Evolutionary conservation across 2,329 filamentous ascomycete genomes (phyloP).

Genomic region (Ophiocordyceps camponoti-floridani): DNA sequence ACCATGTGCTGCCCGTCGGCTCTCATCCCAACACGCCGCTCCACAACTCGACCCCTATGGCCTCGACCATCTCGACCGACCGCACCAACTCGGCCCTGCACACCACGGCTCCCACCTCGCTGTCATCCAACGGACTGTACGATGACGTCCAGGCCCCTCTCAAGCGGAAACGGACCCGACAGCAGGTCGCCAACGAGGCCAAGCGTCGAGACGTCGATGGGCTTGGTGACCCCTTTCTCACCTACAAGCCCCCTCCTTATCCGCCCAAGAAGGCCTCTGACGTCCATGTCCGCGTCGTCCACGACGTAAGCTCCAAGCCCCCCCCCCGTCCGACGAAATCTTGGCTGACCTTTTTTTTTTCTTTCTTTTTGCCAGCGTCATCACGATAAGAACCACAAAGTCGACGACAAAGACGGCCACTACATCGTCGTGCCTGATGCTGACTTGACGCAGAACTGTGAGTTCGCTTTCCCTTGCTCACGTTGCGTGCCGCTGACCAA

Average conservation of each 20-base stretch:
- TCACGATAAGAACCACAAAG: conserved; percentile 46
- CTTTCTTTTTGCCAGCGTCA: too few species aligned
- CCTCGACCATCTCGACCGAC: conserved; percentile 64
- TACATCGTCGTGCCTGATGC: conserved; percentile 85
- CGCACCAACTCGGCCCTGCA: conserved; percentile 65
- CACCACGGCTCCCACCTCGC: conserved; percentile 77
- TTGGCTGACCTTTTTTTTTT: neutral
- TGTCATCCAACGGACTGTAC: conserved; percentile 43
- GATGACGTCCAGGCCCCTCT: conserved; percentile 54
- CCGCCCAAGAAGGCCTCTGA: conserved; percentile 83
- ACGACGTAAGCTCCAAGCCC: conserved; percentile 41
- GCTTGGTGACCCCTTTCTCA: conserved; percentile 52
- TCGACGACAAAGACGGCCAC: conserved; percentile 93
- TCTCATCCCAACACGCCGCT: conserved; percentile 59
- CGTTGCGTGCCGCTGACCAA: neutral
- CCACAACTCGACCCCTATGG: conserved; percentile 45
- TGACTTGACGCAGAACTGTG: conserved; percentile 78
- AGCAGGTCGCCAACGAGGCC: conserved; percentile 66
- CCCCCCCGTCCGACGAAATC: too few species aligned
- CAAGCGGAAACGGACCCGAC: conserved; percentile 77
- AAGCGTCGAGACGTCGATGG: conserved; percentile 60
- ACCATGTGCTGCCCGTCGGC: conserved; percentile 51
- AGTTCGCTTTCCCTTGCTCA: conserved; percentile 17
- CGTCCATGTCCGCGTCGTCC: conserved; percentile 43
- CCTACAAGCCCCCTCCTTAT: conserved; percentile 72